Conservation (phyloP, 2,329 filamentous ascomycete genomes). For the Microascus cirrosus region DNA sequence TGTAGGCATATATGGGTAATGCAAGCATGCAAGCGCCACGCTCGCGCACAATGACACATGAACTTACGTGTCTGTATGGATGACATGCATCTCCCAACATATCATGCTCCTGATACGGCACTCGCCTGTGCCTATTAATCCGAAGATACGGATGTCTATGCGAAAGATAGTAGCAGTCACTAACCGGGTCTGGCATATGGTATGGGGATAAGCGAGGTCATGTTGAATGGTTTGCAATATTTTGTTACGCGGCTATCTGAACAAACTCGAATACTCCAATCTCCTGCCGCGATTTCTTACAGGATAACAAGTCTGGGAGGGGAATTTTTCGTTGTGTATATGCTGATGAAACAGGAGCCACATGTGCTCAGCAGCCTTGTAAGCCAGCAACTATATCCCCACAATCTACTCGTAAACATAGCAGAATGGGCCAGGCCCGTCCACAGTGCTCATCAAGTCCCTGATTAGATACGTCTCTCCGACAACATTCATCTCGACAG, state of each 20-base stretch:
- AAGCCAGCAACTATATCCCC: no score
- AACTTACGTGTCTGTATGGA: not conserved
- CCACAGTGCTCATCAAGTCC: slow-evolving; percentile 18
- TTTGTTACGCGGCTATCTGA: not conserved
- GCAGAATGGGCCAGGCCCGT: slow-evolving; percentile 18
- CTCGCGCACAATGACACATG: not conserved
- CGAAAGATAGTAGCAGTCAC: not conserved
- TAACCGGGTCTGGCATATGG: not conserved
- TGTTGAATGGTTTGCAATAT: not conserved
- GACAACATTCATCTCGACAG: slow-evolving; percentile 14
- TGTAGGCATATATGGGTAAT: not conserved
- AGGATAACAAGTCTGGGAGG: not conserved
- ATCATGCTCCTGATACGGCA: not conserved
- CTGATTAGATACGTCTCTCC: slow-evolving; percentile 15
- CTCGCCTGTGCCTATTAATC: not conserved
- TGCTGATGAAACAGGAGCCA: no score
- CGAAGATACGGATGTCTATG: no score
- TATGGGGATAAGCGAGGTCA: not conserved
- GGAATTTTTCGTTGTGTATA: no score
- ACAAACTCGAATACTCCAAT: not conserved
- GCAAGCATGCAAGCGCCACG: not conserved
- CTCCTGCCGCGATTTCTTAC: no score
- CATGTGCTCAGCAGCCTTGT: no score
- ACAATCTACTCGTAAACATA: slow-evolving; percentile 16
- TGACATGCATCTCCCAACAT: not conserved